Evolutionary conservation across 1,139 yeast genomes (phyloP).

Genomic region (Debaryomyces robertsiae): DNA sequence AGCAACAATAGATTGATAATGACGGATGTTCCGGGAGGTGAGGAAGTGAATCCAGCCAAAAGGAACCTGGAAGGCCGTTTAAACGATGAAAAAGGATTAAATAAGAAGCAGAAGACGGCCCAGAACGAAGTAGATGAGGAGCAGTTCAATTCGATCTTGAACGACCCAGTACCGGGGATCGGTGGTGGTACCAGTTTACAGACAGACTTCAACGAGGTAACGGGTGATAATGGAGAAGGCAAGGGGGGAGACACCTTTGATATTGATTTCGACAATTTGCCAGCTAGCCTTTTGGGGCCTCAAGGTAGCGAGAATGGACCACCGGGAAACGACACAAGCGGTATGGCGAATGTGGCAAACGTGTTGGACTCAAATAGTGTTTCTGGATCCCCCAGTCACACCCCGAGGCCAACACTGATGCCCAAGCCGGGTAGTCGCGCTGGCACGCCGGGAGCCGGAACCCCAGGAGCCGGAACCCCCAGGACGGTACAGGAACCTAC

Average conservation of each 20-base stretch:
- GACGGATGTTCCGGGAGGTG: constrained; percentile 10
- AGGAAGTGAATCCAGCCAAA: constrained; percentile 8
- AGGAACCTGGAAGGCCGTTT: constrained; percentile 9
- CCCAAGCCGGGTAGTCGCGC: constrained; percentile 3
- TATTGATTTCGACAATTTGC: constrained; percentile 25
- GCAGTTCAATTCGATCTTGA: constrained; percentile 22
- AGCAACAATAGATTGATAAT: neutral
- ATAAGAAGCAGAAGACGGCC: constrained; percentile 20
- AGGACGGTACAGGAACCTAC: neutral
- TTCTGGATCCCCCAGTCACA: constrained; percentile 4
- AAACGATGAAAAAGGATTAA: constrained; percentile 12
- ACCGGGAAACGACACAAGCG: neutral
- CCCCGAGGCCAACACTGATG: constrained; percentile 6
- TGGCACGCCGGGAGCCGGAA: constrained; percentile 3
- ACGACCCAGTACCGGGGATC: constrained; percentile 23
- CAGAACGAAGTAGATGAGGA: constrained; percentile 12
- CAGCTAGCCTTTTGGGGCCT: constrained; percentile 22
- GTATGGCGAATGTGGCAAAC: neutral
- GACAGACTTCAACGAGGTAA: constrained; percentile 5
- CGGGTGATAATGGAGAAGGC: constrained; percentile 1
- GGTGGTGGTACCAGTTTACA: constrained; percentile 8
- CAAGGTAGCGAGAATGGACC: constrained; percentile 7
- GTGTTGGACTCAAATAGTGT: constrained; percentile 2
- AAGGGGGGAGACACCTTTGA: constrained; percentile 13
- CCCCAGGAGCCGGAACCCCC: neutral